Conservation (phyloP, 208 protist genomes). For the Crithidia bombi region DNA sequence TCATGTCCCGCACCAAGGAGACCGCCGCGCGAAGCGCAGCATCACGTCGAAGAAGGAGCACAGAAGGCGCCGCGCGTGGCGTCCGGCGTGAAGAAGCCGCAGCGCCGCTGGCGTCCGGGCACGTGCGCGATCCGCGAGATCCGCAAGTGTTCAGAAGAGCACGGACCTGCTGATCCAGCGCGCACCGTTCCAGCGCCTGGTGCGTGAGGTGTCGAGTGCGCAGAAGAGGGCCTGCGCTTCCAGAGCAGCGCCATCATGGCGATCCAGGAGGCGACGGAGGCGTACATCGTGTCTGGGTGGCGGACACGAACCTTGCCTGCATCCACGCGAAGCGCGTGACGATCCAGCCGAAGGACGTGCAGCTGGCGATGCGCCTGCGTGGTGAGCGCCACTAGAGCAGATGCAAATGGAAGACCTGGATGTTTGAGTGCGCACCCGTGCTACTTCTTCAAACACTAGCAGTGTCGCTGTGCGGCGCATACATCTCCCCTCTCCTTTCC, state of each 20-base stretch:
- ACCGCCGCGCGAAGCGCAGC: slow-evolving; percentile 97
- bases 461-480: too few relatives aligned
- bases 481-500: too few relatives aligned
- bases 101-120: too few relatives aligned
- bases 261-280: slow-evolving; percentile 90
- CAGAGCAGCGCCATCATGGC: slow-evolving; percentile 82
- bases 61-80: slow-evolving; percentile 96
- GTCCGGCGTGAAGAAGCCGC: slow-evolving; percentile 97
- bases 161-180: slow-evolving; percentile 92
- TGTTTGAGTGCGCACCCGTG: too few relatives aligned
- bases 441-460: neutral
- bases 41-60: slow-evolving; percentile 96
- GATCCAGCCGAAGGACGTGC: slow-evolving; percentile 81
- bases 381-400: slow-evolving; percentile 2
- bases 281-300: slow-evolving; percentile 91
- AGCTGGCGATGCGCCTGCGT: slow-evolving; percentile 30
- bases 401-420: too few relatives aligned
- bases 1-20: slow-evolving; percentile 98
- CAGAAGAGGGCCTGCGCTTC: slow-evolving; percentile 83
- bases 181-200: slow-evolving; percentile 89
- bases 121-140: too few relatives aligned
- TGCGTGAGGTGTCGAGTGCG: slow-evolving; percentile 82
- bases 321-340: slow-evolving; percentile 89
- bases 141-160: slow-evolving; percentile 80
- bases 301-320: slow-evolving; percentile 91